Base-by-base conservation (phyloP, 176 grass and related monocot species). In the Musa troglodytarum region DNA sequence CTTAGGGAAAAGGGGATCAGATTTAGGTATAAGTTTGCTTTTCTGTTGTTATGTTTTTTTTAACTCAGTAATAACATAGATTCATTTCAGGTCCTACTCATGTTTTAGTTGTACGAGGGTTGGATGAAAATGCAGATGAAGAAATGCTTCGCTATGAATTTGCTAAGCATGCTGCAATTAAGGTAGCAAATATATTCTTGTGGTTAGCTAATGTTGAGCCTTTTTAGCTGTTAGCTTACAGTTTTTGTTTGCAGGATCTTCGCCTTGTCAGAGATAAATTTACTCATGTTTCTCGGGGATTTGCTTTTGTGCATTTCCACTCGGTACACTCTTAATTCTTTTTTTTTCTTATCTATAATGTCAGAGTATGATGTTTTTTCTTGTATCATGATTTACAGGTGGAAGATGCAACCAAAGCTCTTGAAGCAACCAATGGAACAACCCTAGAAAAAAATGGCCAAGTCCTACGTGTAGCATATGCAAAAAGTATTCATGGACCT, bases 131-230 rank as follows among this genome's bases (percentile, higher is more conserved):
- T 77, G 95, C 95, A 53, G 95, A 99, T 68, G 95, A 99, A 77
- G 95, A 99, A 85, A 94, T 99, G 91, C 87, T 99, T 81, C 86
- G 96, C 15, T 99, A 99, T 58, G 95, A 99, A 77, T 99, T 99
- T 78, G 75, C 96, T 69, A 99, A 99, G 83, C 87, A 99, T 72
- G 91, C 91, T 82, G 86, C 96, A 76, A 87, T 95, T 77, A 99
- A 87, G 88, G 96, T 99, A 67, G 34, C 72, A 20, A 80, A 80
- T 69, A 15, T 49, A 29, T 65, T 10, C 10, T 68, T 49, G 50
- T 58, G 24, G 2, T 55, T 69, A 16, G 34, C 34, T 21, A 26
- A 22, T 20, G 12, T 51, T 79, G 13, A 61, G 25, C 8, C 16
- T 63, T 73, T 12, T 54, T 67, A 69, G 53, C 50, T 69, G 16